phyloP scores from a whole-genome alignment of 2,329 filamentous ascomycete species.

The Alternaria triticina region DNA sequence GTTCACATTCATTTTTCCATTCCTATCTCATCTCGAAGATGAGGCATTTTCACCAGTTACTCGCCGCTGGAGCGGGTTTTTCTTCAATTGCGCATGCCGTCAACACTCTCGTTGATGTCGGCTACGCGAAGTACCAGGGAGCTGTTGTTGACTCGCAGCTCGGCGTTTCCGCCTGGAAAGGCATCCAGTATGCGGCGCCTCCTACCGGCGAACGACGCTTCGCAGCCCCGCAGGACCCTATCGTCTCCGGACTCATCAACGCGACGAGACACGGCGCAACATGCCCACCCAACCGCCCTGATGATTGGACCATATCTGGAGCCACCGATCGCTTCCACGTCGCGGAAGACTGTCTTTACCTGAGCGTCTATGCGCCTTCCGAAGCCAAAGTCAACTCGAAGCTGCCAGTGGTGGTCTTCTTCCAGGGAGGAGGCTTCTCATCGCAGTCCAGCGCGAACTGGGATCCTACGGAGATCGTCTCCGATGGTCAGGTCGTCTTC shows the following conservation, averaged over 20 bases:
- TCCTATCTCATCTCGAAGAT: neutral
- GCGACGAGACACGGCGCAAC: constrained; percentile 39
- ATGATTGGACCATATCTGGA: constrained; percentile 26
- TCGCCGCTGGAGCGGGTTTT: constrained; percentile 2
- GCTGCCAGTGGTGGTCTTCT: constrained; percentile 69
- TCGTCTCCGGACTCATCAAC: constrained; percentile 15
- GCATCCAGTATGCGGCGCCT: constrained; percentile 73
- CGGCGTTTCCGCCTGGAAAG: constrained; percentile 73
- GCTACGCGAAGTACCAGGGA: constrained; percentile 71
- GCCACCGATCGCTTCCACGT: constrained; percentile 21
- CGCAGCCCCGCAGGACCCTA: constrained; percentile 60
- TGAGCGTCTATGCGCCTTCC: constrained; percentile 68
- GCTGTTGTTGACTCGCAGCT: constrained; percentile 50
- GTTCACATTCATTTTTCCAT: neutral
- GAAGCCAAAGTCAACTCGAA: constrained; percentile 57
- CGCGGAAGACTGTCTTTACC: constrained; percentile 72
- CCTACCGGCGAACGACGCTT: constrained; percentile 72
- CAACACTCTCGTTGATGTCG: constrained; percentile 61
- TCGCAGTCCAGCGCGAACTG: constrained; percentile 57
- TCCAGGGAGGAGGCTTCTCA: constrained; percentile 58
- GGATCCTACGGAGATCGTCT: constrained; percentile 68
- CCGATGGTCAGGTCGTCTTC: constrained; percentile 67
- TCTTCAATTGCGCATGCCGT: constrained; percentile 32
- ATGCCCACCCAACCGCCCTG: constrained; percentile 39
- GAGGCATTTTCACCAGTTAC: neutral